Evolutionary conservation across 345 rosid species (phyloP).

Genomic region (Hibiscus syriacus): DNA sequence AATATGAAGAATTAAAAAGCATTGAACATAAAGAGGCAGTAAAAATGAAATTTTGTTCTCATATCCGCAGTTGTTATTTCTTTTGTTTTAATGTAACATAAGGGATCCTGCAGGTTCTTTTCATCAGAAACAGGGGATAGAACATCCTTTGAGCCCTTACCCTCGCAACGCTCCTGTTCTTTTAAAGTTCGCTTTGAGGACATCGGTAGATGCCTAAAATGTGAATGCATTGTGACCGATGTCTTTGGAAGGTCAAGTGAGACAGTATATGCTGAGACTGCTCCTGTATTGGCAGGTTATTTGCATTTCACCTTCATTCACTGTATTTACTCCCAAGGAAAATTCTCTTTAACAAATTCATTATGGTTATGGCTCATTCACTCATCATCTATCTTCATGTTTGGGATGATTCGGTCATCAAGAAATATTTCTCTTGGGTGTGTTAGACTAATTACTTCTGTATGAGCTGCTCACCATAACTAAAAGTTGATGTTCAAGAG

Average conservation of each 20-base stretch:
- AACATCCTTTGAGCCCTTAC: constrained; percentile 54
- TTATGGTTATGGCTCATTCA: not conserved
- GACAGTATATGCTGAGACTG: constrained; percentile 63
- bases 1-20: not conserved
- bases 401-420: not conserved
- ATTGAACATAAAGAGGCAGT: not conserved
- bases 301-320: constrained; percentile 1
- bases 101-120: constrained; percentile 56
- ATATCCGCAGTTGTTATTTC: not conserved
- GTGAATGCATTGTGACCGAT: constrained; percentile 88
- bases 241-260: constrained; percentile 92
- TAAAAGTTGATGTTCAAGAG: too few relatives aligned
- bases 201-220: constrained; percentile 72
- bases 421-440: not conserved
- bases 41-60: not conserved
- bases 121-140: constrained; percentile 42
- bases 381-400: not conserved
- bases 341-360: not conserved
- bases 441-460: not conserved
- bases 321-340: not conserved
- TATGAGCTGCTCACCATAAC: not conserved
- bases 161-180: constrained; percentile 60
- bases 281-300: constrained; percentile 72
- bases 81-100: not conserved
- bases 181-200: constrained; percentile 79